These are phyloP conservation scores for Chrysosphaeria jannelii DNA, from an alignment of 2,329 filamentous ascomycete genomes.

Conservation along the genomic window DNA sequence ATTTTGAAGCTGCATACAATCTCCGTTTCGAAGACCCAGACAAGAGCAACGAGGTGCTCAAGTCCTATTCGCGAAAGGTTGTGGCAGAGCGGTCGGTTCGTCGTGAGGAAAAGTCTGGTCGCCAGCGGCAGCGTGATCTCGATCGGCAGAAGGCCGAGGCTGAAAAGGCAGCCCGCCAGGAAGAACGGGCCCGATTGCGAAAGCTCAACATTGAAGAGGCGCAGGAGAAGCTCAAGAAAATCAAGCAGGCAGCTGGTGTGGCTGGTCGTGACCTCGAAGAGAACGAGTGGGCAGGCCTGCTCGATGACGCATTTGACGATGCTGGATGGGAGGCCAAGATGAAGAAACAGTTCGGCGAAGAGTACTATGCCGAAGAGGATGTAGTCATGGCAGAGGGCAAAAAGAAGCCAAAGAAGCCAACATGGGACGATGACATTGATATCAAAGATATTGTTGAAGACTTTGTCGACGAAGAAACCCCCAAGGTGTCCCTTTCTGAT, in stretches of 20 bases:
- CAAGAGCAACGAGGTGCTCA: constrained; percentile 63
- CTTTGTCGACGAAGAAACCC: constrained; percentile 35
- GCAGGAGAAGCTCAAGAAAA: constrained; percentile 58
- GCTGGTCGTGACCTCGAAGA: constrained; percentile 33
- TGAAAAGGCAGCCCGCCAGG: constrained; percentile 43
- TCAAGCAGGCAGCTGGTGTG: constrained; percentile 67
- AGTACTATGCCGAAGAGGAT: constrained; percentile 54
- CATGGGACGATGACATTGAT: constrained; percentile 92
- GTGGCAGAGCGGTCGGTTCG: constrained; percentile 59
- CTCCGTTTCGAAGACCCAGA: constrained; percentile 79
- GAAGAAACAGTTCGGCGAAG: constrained; percentile 60
- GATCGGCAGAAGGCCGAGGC: constrained; percentile 52
- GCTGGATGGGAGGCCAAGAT: constrained; percentile 78
- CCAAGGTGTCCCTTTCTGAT: constrained; percentile 25
- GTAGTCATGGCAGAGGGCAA: constrained; percentile 16
- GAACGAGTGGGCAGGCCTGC: constrained; percentile 56
- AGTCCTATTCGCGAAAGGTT: constrained; percentile 69
- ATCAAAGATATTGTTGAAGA: constrained; percentile 79
- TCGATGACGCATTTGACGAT: constrained; percentile 73
- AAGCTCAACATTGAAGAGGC: constrained; percentile 80
- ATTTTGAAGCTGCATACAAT: constrained; percentile 84
- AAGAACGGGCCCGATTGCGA: constrained; percentile 56
- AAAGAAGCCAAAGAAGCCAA: constrained; percentile 49
- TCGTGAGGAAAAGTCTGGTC: constrained; percentile 46
- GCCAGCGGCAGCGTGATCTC: constrained; percentile 50